Base-by-base conservation (phyloP, 1,139 yeast species). In the Suhomyces bokatorum region DNA sequence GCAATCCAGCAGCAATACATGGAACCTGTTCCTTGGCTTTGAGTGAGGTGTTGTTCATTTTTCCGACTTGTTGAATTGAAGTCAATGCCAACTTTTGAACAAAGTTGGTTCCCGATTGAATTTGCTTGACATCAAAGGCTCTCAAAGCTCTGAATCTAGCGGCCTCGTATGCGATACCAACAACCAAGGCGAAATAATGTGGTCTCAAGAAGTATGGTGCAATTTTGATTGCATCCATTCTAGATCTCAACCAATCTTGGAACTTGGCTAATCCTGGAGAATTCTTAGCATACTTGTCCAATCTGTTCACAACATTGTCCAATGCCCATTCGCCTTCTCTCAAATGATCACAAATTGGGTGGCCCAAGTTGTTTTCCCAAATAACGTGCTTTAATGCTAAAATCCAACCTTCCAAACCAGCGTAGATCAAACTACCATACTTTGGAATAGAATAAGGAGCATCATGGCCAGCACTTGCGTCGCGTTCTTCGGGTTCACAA, bases 401-500 rank as follows among this genome's bases (percentile, higher is more conserved):
- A 39, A 83, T 80, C 96, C 97, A 93, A 4, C 99, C 99, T 66
- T 88, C 95, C 26, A 93, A 69, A 11, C 99, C 99, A 36, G 96
- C 91, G 64, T 89, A 93, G 0, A 83, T 85, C 40, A 91, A 70
- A 13, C 70, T 67, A 0, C 97, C 98, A 62, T 78, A 70, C 30
- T 75, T 71, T 0, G 98, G 97, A 40, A 93, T 75, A 43, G 67
- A 63, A 64, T 93, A 93, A 0, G 80, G 80, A 5, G 97, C 96
- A 42, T 76, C 85, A 8, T 63, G 55, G 4, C 96, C 96, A 20
- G 66, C 75, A 54, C 93, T 82, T 12, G 81, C 78, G 60, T 90
- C 97, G 17, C 90, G 73, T 64, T 93, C 99, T 64, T 93, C 99
- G 10, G 85, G 79, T 45, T 89, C 96, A 58, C 95, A 85, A 42